Base-by-base conservation (phyloP, 164 flowering plant genomes). In the Chloranthus sessilifolius region DNA sequence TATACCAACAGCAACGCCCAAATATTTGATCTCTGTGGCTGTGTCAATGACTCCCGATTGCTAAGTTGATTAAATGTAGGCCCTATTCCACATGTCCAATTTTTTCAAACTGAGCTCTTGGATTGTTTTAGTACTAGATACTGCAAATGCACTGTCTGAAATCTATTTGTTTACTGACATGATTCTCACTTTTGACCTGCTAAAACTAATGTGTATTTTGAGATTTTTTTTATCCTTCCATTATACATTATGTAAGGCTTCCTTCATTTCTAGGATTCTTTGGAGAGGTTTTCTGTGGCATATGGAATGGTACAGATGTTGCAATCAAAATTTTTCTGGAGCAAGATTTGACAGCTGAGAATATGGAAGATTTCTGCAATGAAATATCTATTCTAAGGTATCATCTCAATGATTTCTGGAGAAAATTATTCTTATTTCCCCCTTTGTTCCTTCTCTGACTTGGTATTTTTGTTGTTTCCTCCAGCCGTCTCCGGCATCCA, bases 261-360 rank as follows among this genome's bases (percentile, higher is more conserved):
- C 43, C 1, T 31, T 31, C 30, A 7, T 31, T 53, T 33, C 15
- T 15, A 94, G 99, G 99, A 17, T 89, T 81, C 58, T 94, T 86
- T 62, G 99, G 97, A 39, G 99, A 94, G 74, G 99, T 94, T 52
- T 88, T 92, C 42, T 95, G 85, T 62, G 99, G 99, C 7, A 68
- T 78, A 19, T 92, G 99, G 99, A 94, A 94, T 73, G 99, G 99
- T 47, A 89, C 99, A 14, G 96, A 94, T 48, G 99, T 94, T 60
- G 95, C 99, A 11, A 80, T 94, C 42, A 94, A 94, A 68, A 79
- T 89, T 49, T 94, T 89, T 47, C 62, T 86, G 27, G 97, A 94
- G 82, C 99, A 94, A 69, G 97, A 94, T 71, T 65, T 89, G 61
- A 89, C 92, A 37, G 74, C 92, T 56, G 99, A 92, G 70, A 88